A percentile compares a stretch with the other conserved stretches of the same genome.
phyloP scores from a whole-genome alignment of 495 filamentous ascomycete genomes.

The Hypoxylon fuscum region DNA sequence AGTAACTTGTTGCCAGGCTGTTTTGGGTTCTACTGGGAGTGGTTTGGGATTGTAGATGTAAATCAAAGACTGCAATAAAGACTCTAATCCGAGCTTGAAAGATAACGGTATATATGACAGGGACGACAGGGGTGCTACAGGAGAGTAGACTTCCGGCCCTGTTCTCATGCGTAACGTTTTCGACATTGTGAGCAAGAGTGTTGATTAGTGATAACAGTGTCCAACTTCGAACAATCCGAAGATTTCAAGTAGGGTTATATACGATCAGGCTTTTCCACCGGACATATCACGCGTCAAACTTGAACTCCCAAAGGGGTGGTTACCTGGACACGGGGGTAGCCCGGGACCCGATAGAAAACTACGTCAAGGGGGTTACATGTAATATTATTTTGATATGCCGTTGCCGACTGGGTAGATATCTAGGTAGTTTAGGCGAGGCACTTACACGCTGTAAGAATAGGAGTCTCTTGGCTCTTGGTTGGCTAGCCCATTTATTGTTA shows the following conservation, averaged over 20 bases:
- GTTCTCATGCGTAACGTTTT: conserved; percentile 1
- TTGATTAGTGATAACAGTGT: background rate
- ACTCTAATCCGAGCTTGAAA: conserved; percentile 4
- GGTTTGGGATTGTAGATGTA: background rate
- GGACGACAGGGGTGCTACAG: background rate
- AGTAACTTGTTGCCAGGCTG: conserved; percentile 13
- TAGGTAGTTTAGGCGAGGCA: background rate
- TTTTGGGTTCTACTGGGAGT: background rate
- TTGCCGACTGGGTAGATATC: background rate
- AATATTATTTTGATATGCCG: background rate
- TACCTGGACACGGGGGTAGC: background rate
- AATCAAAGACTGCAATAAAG: background rate
- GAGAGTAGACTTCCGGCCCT: conserved; percentile 2
- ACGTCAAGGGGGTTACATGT: conserved; percentile 6
- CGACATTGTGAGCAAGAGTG: background rate
- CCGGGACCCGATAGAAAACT: conserved; percentile 1
- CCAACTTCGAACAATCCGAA: background rate
- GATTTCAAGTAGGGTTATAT: conserved; percentile 10
- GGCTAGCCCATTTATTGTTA: background rate
- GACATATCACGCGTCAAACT: background rate
- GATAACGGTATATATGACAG: background rate
- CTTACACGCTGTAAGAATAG: background rate
- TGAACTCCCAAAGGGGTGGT: background rate
- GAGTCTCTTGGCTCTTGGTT: background rate
- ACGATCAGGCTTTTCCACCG: background rate